Percentiles rank a stretch among this genome's conserved stretches.
phyloP scores from a whole-genome alignment of 108 stramenopile genomes.

The Seminavis robusta region DNA sequence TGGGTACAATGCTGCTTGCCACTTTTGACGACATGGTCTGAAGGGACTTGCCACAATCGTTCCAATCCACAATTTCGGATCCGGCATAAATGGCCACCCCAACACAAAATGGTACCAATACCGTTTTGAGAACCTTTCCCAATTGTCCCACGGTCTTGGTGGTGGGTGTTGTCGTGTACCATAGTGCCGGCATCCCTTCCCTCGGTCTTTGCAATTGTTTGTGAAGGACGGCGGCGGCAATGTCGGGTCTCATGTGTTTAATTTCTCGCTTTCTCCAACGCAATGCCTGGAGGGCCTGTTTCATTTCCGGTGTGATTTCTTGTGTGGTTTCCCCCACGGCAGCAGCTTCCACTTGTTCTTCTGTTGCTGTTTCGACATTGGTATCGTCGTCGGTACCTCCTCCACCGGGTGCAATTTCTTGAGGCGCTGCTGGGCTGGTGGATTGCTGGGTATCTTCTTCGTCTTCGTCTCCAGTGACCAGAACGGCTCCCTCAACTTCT shows the following conservation, averaged over 20 bases:
- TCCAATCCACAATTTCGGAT: not conserved
- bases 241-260: conserved; percentile 26
- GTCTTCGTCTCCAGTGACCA: not conserved
- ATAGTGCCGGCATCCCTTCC: conserved; percentile 38
- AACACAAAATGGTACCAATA: not conserved
- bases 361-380: not conserved
- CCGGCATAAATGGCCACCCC: not conserved
- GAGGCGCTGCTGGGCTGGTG: not conserved
- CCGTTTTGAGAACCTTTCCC: not conserved
- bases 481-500: not conserved
- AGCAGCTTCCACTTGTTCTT: not conserved
- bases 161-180: conserved; percentile 13
- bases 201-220: conserved; percentile 23
- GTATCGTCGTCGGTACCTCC: not conserved
- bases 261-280: conserved; percentile 17
- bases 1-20: too few species aligned
- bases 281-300: conserved; percentile 4
- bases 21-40: too few species aligned
- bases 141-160: not conserved
- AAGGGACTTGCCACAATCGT: too few species aligned
- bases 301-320: conserved; percentile 14
- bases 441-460: not conserved
- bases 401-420: not conserved
- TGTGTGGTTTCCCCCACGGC: conserved; percentile 11
- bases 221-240: conserved; percentile 18